Evolutionary conservation across 805 yeast genomes (phyloP), one percentile per base, ranked within the genome.

Genomic region (Kodamaea jinghongensis): DNA sequence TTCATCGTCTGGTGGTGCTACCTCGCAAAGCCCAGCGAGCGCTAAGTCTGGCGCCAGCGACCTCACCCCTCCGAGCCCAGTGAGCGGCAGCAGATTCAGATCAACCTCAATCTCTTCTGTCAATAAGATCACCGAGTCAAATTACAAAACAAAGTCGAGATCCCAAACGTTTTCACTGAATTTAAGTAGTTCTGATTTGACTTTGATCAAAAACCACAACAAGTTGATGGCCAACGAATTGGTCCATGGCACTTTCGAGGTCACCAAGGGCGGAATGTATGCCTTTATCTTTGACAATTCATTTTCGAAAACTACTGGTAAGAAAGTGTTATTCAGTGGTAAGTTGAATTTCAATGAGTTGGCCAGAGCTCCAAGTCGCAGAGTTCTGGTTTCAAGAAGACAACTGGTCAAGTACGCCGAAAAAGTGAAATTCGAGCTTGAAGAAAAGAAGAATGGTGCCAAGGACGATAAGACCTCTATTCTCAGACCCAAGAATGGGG

Each of bases 201-300:
- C 67, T 7, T 54, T 82, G 29, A 76, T 79, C 23, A 86, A 82
- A 39, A 72, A 80, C 46, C 71, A 90, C 47, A 71, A 71, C 45
- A 67, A 67, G 49, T 54, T 70, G 41, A 51, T 54, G 60, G 86
- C 61, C 1, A 81, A 80, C 46, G 83, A 81, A 45, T 61, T 79
- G 52, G 72, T 76, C 38, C 78, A 78, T 35, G 95, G 90, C 1
- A 63, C 70, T 17, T 69, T 82, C 43, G 69, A 71, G n/a, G 82
- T 82, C 2, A 61, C 60, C 2, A 67, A 71, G 16, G 85, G 82
- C 6, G 91, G 91, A 1, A 75, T 82, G 52, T 84, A 76, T 61
- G 97, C 96, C 0, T 86, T 91, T 57, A 83, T 93, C 17, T 84
- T 91, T 55, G 98, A 91, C 62, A 91, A 91, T 63, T 84, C 96